phyloP scores from a whole-genome alignment of 1,284 basidiomycete species.

The Boletellus deceptivus region DNA sequence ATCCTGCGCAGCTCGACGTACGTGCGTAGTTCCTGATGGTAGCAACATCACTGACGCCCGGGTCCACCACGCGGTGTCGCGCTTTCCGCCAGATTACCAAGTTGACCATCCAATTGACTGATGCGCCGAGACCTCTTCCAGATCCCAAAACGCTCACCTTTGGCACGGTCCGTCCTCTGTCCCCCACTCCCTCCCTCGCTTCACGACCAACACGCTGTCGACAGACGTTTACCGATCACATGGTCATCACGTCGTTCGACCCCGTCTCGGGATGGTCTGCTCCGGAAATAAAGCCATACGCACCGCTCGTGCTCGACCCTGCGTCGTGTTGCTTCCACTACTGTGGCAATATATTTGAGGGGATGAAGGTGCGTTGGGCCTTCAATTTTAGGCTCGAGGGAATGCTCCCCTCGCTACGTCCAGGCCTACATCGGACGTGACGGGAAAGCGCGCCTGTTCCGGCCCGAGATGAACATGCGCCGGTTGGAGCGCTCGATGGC shows the following conservation, averaged over 20 bases:
- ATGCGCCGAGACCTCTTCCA: slow-evolving; percentile 38
- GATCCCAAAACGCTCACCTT: slow-evolving; percentile 37
- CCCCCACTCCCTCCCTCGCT: background rate
- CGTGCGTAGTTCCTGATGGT: slow-evolving; percentile 1
- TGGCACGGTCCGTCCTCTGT: slow-evolving; percentile 33
- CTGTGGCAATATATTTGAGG: slow-evolving; percentile 78
- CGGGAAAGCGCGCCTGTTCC: slow-evolving; percentile 67
- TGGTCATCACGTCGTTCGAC: slow-evolving; percentile 69
- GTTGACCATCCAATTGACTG: slow-evolving; percentile 38
- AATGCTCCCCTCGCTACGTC: background rate
- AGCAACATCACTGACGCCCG: no score
- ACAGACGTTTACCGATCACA: slow-evolving; percentile 70
- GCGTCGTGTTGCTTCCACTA: slow-evolving; percentile 76
- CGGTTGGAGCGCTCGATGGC: slow-evolving; percentile 62
- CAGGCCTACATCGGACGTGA: slow-evolving; percentile 73
- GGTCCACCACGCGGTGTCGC: no score
- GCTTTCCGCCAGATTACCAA: slow-evolving; percentile 37
- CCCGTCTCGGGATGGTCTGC: slow-evolving; percentile 71
- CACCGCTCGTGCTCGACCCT: slow-evolving; percentile 71
- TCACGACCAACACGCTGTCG: no score
- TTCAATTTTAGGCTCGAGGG: background rate
- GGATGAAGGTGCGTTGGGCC: slow-evolving; percentile 65
- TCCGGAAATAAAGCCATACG: slow-evolving; percentile 80
- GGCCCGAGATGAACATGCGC: slow-evolving; percentile 80
- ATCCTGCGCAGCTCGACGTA: slow-evolving; percentile 20